A percentile compares a stretch with the other conserved stretches of the same genome.
phyloP scores from a whole-genome alignment of 2,329 filamentous ascomycete genomes.

The Monosporascus sp. region DNA sequence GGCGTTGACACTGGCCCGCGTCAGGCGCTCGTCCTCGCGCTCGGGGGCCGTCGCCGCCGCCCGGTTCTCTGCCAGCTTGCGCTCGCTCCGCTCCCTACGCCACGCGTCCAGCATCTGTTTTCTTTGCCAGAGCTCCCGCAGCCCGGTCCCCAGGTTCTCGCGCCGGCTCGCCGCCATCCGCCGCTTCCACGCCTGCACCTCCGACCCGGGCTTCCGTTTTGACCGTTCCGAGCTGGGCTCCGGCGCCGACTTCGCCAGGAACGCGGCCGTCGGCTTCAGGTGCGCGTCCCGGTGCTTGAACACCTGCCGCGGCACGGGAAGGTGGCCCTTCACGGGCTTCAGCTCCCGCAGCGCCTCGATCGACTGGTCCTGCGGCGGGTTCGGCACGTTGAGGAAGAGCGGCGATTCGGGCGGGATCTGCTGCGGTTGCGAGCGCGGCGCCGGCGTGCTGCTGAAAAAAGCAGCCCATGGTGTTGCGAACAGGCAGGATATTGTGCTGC shows the following conservation, averaged over 20 bases:
- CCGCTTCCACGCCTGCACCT: slow-evolving; percentile 57
- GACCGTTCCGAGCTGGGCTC: slow-evolving; percentile 38
- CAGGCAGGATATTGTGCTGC: neutral
- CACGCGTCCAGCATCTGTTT: slow-evolving; percentile 42
- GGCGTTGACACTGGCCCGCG: slow-evolving; percentile 58
- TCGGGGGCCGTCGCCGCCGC: slow-evolving; percentile 56
- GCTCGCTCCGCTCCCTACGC: slow-evolving; percentile 33
- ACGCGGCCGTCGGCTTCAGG: slow-evolving; percentile 56
- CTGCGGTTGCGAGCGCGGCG: slow-evolving; percentile 36
- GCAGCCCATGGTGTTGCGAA: slow-evolving; percentile 18
- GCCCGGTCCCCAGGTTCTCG: slow-evolving; percentile 63
- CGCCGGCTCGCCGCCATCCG: slow-evolving; percentile 68
- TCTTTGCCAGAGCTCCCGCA: slow-evolving; percentile 63
- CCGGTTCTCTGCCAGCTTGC: slow-evolving; percentile 42
- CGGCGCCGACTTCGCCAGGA: slow-evolving; percentile 56
- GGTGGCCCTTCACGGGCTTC: slow-evolving; percentile 62
- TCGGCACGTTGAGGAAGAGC: slow-evolving; percentile 76
- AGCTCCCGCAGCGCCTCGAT: slow-evolving; percentile 30
- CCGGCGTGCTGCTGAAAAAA: slow-evolving; percentile 40
- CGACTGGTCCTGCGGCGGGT: slow-evolving; percentile 63
- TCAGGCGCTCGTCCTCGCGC: slow-evolving; percentile 71
- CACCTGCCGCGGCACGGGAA: slow-evolving; percentile 77
- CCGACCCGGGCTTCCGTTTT: slow-evolving; percentile 30
- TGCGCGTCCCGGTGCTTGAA: slow-evolving; percentile 56
- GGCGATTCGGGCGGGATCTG: slow-evolving; percentile 79